Percentiles rank a stretch among this genome's conserved stretches.
These are phyloP conservation scores for Tolypocladium guangdongense DNA, from an alignment of 2,329 filamentous ascomycete species.

Conservation along the genomic window DNA sequence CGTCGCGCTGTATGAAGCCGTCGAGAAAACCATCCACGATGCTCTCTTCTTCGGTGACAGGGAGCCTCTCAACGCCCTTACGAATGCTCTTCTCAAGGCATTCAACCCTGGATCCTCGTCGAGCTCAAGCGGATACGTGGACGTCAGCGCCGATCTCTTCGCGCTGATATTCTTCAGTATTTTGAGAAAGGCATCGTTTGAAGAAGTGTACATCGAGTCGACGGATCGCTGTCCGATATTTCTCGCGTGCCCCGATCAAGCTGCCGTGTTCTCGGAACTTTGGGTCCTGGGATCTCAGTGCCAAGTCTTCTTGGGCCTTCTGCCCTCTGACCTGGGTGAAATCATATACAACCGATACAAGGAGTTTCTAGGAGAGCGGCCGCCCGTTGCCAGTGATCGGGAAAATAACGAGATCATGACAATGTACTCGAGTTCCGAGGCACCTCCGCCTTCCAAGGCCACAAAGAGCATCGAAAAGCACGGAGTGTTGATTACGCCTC, in stretches of 20 bases:
- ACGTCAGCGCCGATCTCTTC: conserved; percentile 41
- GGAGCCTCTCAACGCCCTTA: conserved; percentile 23
- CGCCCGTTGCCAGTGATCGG: conserved; percentile 12
- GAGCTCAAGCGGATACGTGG: conserved; percentile 18
- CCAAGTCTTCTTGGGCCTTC: conserved; percentile 49
- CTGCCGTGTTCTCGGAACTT: conserved; percentile 51
- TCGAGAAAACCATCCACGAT: conserved; percentile 15
- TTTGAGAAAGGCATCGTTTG: conserved; percentile 42
- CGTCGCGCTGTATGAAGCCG: conserved; percentile 11
- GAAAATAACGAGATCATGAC: conserved; percentile 21
- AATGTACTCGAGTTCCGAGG: conserved; percentile 19
- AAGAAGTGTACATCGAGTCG: conserved; percentile 52
- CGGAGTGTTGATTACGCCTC: conserved; percentile 1
- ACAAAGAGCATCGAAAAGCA: neutral
- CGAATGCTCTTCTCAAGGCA: conserved; percentile 22
- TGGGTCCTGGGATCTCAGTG: conserved; percentile 54
- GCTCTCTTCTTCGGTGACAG: conserved; percentile 18
- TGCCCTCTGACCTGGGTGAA: conserved; percentile 35
- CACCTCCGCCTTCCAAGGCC: neutral
- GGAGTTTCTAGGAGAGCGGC: conserved; percentile 13
- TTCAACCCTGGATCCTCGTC: conserved; percentile 13
- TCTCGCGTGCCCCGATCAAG: conserved; percentile 50
- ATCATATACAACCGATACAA: conserved; percentile 23
- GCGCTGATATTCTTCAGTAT: conserved; percentile 47
- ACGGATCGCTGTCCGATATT: conserved; percentile 51